Evolutionary conservation across 2,329 filamentous ascomycete genomes (phyloP), one percentile per base, ranked within the genome.

Genomic region (Sporothrix curviconia): DNA sequence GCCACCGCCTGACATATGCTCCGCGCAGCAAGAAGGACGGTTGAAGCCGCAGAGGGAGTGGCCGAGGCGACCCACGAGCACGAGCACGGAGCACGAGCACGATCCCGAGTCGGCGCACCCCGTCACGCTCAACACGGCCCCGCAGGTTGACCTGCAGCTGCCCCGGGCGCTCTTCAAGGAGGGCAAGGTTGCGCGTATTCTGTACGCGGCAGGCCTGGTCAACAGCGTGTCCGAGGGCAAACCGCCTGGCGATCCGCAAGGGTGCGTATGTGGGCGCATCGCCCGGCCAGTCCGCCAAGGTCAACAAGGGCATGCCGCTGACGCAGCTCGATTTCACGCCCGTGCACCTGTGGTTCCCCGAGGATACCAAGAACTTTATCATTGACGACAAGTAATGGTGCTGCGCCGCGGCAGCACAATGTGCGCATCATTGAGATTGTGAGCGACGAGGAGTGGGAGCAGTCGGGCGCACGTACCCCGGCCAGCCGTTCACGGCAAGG

Each of bases 351-450:
- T 84, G 82, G 78, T 79, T 74, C 63, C 73, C 76, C 0, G 70
- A 75, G 24, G 80, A 86, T 55, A 85, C 83, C 0, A 66, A 75
- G 58, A 79, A 82, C 56, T 87, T 78, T 65, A 72, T 87, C 56
- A 78, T 89, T 17, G 80, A 84, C 60, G 80, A 68, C 57, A 75
- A 78, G 61, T 63, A 85, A 71, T 86, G 61, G 77, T 86, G 63
- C 71, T 86, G 55, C 80, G 84, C 62, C 82, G 78, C 66, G 83
- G 83, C 85, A 84, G 72, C 78, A 84, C 69, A 83, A 85, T 61
- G 69, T 86, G 46, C 79, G 82, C 46, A 76, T 85, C 62, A 74
- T 86, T 53, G 74, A 85, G 69, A 73, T 86, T 60, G 72, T 86
- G 30, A 72, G 70, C 60, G 80, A 86, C 65, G 72, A 80, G 47